Conservation (phyloP, 1,284 basidiomycete species). For the Stereum hirsutum region DNA sequence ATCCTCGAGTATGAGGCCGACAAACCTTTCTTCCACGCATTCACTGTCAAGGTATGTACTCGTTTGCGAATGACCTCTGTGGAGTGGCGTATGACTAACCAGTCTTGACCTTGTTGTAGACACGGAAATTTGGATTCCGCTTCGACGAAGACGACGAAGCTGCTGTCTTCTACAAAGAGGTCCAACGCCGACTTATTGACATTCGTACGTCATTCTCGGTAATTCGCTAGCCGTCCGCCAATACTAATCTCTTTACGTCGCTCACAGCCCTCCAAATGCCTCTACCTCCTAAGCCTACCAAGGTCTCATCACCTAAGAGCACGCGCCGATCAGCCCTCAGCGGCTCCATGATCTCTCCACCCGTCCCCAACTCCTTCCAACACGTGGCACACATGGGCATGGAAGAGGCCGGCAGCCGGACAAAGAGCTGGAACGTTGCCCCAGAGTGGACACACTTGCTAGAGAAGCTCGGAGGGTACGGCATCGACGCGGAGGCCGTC, state of each 20-base stretch:
- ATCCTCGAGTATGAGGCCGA: slow-evolving; percentile 80
- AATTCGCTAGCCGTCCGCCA: not conserved
- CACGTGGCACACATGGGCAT: slow-evolving; percentile 87
- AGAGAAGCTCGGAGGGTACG: slow-evolving; percentile 53
- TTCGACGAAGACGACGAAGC: slow-evolving; percentile 63
- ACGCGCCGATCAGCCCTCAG: slow-evolving; percentile 18
- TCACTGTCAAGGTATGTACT: slow-evolving; percentile 68
- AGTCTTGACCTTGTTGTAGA: slow-evolving; percentile 30
- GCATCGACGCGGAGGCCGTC: slow-evolving; percentile 44
- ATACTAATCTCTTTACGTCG: not conserved
- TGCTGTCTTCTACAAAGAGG: slow-evolving; percentile 38
- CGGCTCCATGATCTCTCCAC: slow-evolving; percentile 63
- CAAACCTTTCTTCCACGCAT: slow-evolving; percentile 89
- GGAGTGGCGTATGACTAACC: not conserved
- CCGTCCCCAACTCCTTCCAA: slow-evolving; percentile 69
- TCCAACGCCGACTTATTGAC: slow-evolving; percentile 34
- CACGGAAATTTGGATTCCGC: slow-evolving; percentile 71
- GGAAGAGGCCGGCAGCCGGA: slow-evolving; percentile 55
- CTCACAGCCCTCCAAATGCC: slow-evolving; percentile 4
- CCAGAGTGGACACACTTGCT: slow-evolving; percentile 67
- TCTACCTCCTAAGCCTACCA: slow-evolving; percentile 1
- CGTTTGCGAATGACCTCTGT: slow-evolving; percentile 1
- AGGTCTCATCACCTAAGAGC: slow-evolving; percentile 21
- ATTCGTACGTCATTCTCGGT: slow-evolving; percentile 9
- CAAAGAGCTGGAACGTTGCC: slow-evolving; percentile 69